phyloP scores from a whole-genome alignment of 148 eudicot genomes.

The Fagopyrum tataricum region DNA sequence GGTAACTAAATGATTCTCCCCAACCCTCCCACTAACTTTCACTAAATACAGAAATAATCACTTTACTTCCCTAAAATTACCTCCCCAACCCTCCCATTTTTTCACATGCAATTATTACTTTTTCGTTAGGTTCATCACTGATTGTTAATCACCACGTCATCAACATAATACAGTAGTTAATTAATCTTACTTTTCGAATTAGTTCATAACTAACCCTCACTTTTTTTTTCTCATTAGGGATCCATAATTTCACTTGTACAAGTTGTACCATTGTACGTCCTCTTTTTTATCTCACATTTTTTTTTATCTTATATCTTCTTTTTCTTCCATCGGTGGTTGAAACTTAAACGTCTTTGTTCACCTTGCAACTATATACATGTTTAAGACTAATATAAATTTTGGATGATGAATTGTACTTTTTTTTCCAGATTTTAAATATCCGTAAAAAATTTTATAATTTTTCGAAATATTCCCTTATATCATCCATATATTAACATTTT shows the following conservation, averaged over 20 bases:
- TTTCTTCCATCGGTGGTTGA: no score
- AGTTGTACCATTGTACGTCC: neutral
- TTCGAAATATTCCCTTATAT: no score
- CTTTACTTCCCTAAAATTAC: neutral
- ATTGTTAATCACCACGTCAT: conserved; percentile 8
- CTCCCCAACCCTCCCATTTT: neutral
- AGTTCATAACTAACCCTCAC: neutral
- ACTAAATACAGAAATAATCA: conserved; percentile 8
- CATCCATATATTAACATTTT: no score
- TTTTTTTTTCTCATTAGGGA: neutral
- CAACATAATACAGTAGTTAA: neutral
- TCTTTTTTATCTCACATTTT: no score
- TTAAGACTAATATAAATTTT: no score
- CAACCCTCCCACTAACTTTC: conserved; percentile 9
- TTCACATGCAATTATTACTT: neutral
- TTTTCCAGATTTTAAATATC: no score
- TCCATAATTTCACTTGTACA: neutral
- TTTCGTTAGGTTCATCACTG: neutral
- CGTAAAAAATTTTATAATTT: no score
- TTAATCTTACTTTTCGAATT: neutral
- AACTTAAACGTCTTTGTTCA: no score
- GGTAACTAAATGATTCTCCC: conserved; percentile 5
- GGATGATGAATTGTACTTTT: no score
- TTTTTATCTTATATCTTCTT: no score
- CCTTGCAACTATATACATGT: no score